These are phyloP conservation scores for Coniochaeta sp. DNA, from an alignment of 2,329 filamentous ascomycete genomes.

Conservation along the genomic window DNA sequence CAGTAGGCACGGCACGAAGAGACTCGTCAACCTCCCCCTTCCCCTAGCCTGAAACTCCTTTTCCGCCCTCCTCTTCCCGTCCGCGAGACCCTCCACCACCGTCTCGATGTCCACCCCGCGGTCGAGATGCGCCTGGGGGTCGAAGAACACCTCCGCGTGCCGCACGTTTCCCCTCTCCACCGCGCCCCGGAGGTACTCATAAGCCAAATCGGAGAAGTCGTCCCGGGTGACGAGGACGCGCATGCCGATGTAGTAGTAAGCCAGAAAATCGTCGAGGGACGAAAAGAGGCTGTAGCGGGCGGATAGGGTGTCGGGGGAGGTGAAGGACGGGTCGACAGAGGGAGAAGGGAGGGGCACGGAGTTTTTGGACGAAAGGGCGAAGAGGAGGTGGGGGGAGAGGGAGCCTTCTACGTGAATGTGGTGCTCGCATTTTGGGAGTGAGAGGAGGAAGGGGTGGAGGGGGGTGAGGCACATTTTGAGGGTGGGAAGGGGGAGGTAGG, in stretches of 20 bases:
- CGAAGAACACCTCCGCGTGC: constrained; percentile 76
- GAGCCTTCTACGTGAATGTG: constrained; percentile 76
- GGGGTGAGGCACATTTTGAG: constrained; percentile 47
- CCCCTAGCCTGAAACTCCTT: constrained; percentile 43
- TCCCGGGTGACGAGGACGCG: constrained; percentile 54
- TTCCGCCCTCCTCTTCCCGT: constrained; percentile 53
- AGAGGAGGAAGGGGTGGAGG: constrained; percentile 52
- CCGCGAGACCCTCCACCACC: constrained; percentile 56
- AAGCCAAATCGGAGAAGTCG: constrained; percentile 70
- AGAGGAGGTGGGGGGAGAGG: constrained; percentile 62
- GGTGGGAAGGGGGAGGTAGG: too few species aligned
- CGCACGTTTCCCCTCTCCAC: constrained; percentile 52
- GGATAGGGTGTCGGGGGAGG: constrained; percentile 49
- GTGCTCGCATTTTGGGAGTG: constrained; percentile 74
- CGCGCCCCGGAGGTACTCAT: constrained; percentile 62
- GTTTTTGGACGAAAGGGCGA: constrained; percentile 62
- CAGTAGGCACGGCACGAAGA: constrained; percentile 66
- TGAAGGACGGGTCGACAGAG: constrained; percentile 50
- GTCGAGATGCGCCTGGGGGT: constrained; percentile 66
- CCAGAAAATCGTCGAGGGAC: constrained; percentile 69
- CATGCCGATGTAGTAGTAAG: constrained; percentile 74
- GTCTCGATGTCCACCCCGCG: constrained; percentile 57
- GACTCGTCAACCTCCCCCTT: constrained; percentile 36
- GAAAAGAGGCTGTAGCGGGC: constrained; percentile 61
- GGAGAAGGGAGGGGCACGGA: constrained; percentile 47